phyloP scores from a whole-genome alignment of 441 rosid species.

The Isatis lusitanica region DNA sequence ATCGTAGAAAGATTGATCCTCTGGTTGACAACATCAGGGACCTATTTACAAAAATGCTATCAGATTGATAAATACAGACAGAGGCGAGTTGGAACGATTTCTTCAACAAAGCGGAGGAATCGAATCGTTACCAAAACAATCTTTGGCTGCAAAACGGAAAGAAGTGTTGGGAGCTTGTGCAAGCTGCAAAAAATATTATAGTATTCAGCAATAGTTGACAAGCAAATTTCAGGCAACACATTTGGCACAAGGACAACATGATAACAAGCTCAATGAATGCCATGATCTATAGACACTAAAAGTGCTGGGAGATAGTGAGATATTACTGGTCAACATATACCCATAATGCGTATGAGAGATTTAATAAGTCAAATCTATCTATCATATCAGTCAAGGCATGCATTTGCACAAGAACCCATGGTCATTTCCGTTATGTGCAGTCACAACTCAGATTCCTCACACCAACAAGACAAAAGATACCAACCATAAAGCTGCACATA shows the following conservation, averaged over 20 bases:
- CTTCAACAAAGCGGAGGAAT: neutral
- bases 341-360: neutral
- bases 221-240: neutral
- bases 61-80: slow-evolving; percentile 13
- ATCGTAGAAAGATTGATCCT: slow-evolving; percentile 35
- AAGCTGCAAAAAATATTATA: slow-evolving; percentile 40
- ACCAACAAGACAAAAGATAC: neutral
- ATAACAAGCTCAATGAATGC: neutral
- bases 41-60: slow-evolving; percentile 33
- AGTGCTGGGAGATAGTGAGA: neutral
- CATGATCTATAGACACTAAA: neutral
- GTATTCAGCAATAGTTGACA: neutral
- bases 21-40: slow-evolving; percentile 57
- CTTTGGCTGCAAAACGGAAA: slow-evolving; percentile 64
- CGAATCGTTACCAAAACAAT: slow-evolving; percentile 53
- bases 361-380: neutral
- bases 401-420: neutral
- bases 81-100: neutral
- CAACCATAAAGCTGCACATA: neutral
- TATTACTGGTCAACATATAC: neutral
- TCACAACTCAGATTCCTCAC: neutral
- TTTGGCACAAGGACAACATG: neutral
- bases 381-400: neutral
- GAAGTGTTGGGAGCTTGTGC: slow-evolving; percentile 48
- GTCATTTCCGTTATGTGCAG: neutral